Evolutionary conservation across 2,329 filamentous ascomycete genomes (phyloP).

Genomic region (Shiraia sp.): DNA sequence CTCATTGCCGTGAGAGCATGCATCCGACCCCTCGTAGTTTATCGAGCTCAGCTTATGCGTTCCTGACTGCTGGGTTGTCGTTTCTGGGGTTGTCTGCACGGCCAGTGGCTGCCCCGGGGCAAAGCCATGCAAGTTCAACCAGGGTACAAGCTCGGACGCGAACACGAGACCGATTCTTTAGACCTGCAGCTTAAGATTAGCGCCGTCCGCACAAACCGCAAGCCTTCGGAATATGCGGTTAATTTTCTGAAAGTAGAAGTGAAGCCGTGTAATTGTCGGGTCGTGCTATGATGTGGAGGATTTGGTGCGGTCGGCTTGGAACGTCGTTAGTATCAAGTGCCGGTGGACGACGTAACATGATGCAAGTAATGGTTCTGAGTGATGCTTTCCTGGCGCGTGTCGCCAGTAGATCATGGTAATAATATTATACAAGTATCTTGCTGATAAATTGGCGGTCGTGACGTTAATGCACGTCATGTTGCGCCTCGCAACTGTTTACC

Average conservation of each 20-base stretch:
- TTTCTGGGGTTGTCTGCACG: constrained; percentile 3
- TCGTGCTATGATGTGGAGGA: neutral
- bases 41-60: too few species aligned
- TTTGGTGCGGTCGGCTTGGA: constrained; percentile 3
- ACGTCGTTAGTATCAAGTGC: constrained; percentile 8
- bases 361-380: neutral
- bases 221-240: constrained; percentile 10
- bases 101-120: constrained; percentile 14
- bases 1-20: too few species aligned
- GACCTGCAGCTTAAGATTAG: constrained; percentile 11
- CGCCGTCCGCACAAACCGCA: constrained; percentile 3
- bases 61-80: constrained; percentile 4
- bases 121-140: constrained; percentile 17
- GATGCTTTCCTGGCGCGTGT: constrained; percentile 2
- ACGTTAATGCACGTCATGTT: constrained; percentile 13
- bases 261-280: constrained; percentile 1
- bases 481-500: constrained; percentile 7
- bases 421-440: constrained; percentile 24
- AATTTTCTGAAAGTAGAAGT: constrained; percentile 6
- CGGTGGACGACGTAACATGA: neutral
- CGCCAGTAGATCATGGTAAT: constrained; percentile 7
- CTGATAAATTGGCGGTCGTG: constrained; percentile 14
- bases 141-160: constrained; percentile 10
- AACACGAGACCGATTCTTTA: constrained; percentile 11
- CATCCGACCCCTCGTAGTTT: too few species aligned